Conservation (phyloP, 352 stramenopile genomes). For the Phytophthora melonis region DNA sequence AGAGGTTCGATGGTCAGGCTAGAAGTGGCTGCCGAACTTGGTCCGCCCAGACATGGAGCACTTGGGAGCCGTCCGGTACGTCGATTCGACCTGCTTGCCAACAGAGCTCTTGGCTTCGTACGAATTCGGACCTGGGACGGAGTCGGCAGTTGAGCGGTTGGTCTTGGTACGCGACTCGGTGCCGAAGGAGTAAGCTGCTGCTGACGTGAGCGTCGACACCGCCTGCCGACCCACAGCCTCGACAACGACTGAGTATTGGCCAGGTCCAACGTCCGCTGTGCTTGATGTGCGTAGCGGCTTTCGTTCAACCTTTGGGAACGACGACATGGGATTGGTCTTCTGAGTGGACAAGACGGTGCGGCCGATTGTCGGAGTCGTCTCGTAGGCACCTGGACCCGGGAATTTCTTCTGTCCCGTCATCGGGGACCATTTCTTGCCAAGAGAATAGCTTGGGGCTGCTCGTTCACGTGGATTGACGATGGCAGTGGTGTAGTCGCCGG, state of each 20-base stretch:
- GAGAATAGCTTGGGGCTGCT: slow-evolving; percentile 70
- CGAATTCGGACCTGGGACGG: slow-evolving; percentile 49
- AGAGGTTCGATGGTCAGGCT: slow-evolving; percentile 13
- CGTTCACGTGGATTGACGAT: slow-evolving; percentile 79
- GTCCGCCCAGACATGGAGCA: slow-evolving; percentile 82
- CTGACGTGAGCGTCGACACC: slow-evolving; percentile 66
- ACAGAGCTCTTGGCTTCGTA: slow-evolving; percentile 74
- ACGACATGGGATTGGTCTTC: slow-evolving; percentile 63
- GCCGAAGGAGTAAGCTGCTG: slow-evolving; percentile 75
- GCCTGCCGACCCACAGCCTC: slow-evolving; percentile 72
- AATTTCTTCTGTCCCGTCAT: slow-evolving; percentile 57
- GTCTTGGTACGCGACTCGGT: slow-evolving; percentile 62
- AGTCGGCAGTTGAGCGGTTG: slow-evolving; percentile 34
- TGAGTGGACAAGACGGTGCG: slow-evolving; percentile 78
- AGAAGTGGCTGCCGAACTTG: slow-evolving; percentile 84
- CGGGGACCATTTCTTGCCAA: slow-evolving; percentile 78
- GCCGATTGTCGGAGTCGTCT: slow-evolving; percentile 65
- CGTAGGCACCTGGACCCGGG: slow-evolving; percentile 70
- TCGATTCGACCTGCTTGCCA: slow-evolving; percentile 72
- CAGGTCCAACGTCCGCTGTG: slow-evolving; percentile 69
- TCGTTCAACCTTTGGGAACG: slow-evolving; percentile 76
- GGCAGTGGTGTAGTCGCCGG: slow-evolving; percentile 67
- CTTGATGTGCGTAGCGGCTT: slow-evolving; percentile 61
- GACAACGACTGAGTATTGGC: slow-evolving; percentile 78
- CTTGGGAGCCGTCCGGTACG: slow-evolving; percentile 69